A percentile compares a stretch with the other conserved stretches of the same genome.
Conservation (phyloP, 805 yeast genomes). For the Candida odintsovae region DNA sequence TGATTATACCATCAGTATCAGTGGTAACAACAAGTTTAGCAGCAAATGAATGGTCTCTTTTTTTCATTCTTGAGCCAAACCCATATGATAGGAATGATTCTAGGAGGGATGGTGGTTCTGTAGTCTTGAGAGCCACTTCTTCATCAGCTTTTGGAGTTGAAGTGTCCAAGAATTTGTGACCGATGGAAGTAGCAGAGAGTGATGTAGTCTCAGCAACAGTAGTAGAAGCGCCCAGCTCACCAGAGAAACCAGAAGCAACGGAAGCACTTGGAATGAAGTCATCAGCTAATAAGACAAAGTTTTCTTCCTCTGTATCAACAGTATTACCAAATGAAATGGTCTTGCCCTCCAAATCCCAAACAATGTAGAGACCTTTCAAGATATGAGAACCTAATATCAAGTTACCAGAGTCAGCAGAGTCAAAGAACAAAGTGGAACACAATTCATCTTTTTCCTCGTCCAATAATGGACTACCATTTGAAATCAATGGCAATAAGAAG, state of each 20-base stretch:
- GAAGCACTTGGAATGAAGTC: constrained; percentile 13
- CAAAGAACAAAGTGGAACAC: constrained; percentile 11
- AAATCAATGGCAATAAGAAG: constrained; percentile 7
- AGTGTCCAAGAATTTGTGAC: neutral
- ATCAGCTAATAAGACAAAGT: constrained; percentile 11
- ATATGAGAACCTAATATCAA: constrained; percentile 11
- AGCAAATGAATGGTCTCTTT: neutral
- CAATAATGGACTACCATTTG: constrained; percentile 3
- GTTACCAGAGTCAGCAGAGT: neutral
- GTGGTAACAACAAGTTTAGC: neutral
- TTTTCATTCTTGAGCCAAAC: neutral
- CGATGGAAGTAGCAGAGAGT: neutral
- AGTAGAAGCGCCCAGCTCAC: neutral
- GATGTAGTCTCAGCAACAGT: neutral
- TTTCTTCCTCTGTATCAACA: constrained; percentile 1
- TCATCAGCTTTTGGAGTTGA: neutral
- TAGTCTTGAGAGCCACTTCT: neutral
- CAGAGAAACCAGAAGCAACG: constrained; percentile 6
- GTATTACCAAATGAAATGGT: constrained; percentile 15
- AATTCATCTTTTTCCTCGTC: constrained; percentile 13
- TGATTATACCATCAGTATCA: neutral
- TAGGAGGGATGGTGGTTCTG: neutral
- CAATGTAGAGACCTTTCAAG: constrained; percentile 11
- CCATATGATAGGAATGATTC: neutral
- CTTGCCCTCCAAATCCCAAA: constrained; percentile 16